Conservation (phyloP, 2,329 filamentous ascomycete species). For the Chalaropsis thielavioides region DNA sequence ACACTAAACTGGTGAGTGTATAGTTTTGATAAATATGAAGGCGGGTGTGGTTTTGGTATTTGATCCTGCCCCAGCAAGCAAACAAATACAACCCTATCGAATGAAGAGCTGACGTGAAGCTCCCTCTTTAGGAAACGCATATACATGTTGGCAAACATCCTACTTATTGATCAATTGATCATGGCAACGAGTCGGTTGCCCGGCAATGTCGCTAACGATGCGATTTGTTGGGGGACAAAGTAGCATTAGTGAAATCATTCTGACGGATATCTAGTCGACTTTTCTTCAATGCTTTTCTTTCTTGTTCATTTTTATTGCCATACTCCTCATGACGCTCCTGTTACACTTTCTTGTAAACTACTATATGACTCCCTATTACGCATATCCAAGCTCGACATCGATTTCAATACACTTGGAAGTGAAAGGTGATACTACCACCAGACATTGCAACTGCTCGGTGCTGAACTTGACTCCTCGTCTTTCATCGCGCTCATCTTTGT, state of each 20-base stretch:
- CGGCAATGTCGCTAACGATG: background rate
- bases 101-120: too few relatives aligned
- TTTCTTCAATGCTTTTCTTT: background rate
- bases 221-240: background rate
- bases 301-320: background rate
- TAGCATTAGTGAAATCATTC: background rate
- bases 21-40: too few relatives aligned
- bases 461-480: background rate
- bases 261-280: background rate
- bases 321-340: too few relatives aligned
- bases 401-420: background rate
- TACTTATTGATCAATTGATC: background rate
- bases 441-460: background rate
- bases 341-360: background rate
- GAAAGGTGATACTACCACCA: background rate
- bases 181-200: conserved; percentile 1
- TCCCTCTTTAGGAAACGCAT: background rate
- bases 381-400: background rate
- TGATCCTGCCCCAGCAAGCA: too few relatives aligned
- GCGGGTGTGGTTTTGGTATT: too few relatives aligned
- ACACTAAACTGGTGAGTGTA: background rate
- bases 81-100: too few relatives aligned
- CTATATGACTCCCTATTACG: background rate
- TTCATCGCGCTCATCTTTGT: background rate
- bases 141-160: background rate